Base-by-base conservation (phyloP, 1,284 basidiomycete species). In the Xanthoconium separans region DNA sequence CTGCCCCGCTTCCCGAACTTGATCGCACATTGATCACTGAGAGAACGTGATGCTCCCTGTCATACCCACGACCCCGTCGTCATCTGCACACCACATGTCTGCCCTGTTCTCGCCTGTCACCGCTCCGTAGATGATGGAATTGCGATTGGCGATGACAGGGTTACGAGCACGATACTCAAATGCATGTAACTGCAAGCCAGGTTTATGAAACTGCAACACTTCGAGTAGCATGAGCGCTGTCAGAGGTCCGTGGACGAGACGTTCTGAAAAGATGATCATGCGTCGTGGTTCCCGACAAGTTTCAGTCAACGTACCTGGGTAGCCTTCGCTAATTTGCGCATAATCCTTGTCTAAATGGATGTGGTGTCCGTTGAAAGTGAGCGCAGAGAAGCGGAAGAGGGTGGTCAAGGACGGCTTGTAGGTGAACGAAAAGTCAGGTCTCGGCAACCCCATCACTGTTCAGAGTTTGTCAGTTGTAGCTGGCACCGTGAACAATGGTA, bases 381-480 rank as follows among this genome's bases (percentile, higher is more conserved):
- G 74, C 15, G 91, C 89, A 11, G 89, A 92, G 73, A 89, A 94
- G 11, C 90, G 83, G 75, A 93, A 93, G 22, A 93, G 75, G 2
- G 87, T 90, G 6, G 84, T 84, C 34, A 83, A 70, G 20, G 80
- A 83, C 11, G 91, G 90, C 10, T 74, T 81, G 66, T 84, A 91
- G 34, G 73, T 75, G 65, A 88, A 84, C 3, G 78, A 77, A 64
- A 88, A 85, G 55, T 85, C 80, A 24, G 77, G 70, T 9, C 64
- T 61, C 16, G 85, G 84, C n/a, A 84, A 61, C 55, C 71, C 76
- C 27, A 74, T 68, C 53, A 84, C 83, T 85, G 42, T 54, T 41
- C 1, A 51, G 18, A 11, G 16, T 54, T 13, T 27, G 22, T 53
- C n/a, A 11, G 29, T 34, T 33, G 30, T 8, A 47, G 20, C 15